Percentiles rank a stretch among this genome's conserved stretches.
These are phyloP conservation scores for Fusarium marasasianum DNA, from an alignment of 2,329 filamentous ascomycete species.

Conservation along the genomic window DNA sequence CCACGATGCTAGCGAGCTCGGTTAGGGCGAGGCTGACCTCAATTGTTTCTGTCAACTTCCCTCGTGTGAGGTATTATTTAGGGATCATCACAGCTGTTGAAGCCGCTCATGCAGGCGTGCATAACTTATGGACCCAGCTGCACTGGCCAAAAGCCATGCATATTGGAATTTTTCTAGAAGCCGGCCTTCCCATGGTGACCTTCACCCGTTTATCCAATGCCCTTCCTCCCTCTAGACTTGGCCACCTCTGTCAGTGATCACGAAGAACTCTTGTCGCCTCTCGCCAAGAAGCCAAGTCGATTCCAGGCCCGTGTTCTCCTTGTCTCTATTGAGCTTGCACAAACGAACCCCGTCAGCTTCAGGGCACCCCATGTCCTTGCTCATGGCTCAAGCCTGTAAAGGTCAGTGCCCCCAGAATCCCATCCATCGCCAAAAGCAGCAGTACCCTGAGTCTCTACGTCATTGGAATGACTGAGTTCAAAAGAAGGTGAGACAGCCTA, in stretches of 20 bases:
- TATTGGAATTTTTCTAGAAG: conserved; percentile 44
- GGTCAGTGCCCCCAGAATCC: conserved; percentile 29
- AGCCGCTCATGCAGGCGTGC: conserved; percentile 28
- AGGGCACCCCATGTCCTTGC: conserved; percentile 33
- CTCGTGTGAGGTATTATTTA: conserved; percentile 21
- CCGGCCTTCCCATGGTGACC: conserved; percentile 25
- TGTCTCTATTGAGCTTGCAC: conserved; percentile 13
- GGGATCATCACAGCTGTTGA: conserved; percentile 13
- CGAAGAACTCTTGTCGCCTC: conserved; percentile 27
- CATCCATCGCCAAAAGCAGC: conserved; percentile 16
- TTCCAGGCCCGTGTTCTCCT: conserved; percentile 28
- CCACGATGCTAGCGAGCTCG: neutral
- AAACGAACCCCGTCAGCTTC: conserved; percentile 22
- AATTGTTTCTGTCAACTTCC: conserved; percentile 21
- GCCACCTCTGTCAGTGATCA: conserved; percentile 29
- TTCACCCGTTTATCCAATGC: conserved; percentile 15
- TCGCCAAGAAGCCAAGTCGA: conserved; percentile 30
- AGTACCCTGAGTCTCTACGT: conserved; percentile 35
- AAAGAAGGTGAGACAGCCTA: conserved; percentile 33
- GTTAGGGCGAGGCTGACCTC: neutral
- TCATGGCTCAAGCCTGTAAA: neutral
- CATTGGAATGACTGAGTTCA: conserved; percentile 32
- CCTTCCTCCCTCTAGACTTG: conserved; percentile 9
- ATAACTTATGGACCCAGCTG: conserved; percentile 22
- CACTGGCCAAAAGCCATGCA: conserved; percentile 22